phyloP scores from a whole-genome alignment of 306 rosid genomes.

The Cucurbita pepo region DNA sequence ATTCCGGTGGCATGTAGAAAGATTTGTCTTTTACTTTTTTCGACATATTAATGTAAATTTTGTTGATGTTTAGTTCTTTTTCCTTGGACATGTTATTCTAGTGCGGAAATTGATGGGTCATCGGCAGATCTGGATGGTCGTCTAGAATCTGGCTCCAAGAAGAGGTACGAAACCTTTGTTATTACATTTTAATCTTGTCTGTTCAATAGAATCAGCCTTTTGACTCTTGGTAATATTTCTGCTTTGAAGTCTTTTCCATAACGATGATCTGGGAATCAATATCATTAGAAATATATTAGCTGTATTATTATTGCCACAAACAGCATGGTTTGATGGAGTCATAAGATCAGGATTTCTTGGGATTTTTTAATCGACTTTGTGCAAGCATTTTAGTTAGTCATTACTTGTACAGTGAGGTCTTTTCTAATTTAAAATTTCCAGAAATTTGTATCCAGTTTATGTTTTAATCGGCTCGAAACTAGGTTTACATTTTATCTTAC shows the following conservation, averaged over 20 bases:
- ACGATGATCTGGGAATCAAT: neutral
- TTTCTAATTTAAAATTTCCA: neutral
- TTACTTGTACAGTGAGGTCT: neutral
- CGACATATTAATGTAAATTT: slow-evolving; percentile 6
- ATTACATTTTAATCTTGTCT: neutral
- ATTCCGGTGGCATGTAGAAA: neutral
- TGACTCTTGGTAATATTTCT: neutral
- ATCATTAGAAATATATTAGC: neutral
- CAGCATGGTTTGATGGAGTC: neutral
- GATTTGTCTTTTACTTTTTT: neutral
- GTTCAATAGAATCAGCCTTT: neutral
- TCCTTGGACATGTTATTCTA: slow-evolving; percentile 16
- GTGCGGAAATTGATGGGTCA: slow-evolving; percentile 61
- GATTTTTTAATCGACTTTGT: neutral
- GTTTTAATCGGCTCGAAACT: neutral
- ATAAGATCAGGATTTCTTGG: neutral
- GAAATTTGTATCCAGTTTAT: neutral
- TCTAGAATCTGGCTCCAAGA: slow-evolving; percentile 58
- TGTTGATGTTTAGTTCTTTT: slow-evolving; percentile 1
- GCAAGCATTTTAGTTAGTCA: neutral
- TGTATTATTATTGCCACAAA: neutral
- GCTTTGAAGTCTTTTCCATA: neutral
- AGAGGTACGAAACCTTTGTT: slow-evolving; percentile 33
- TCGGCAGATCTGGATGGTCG: slow-evolving; percentile 53
- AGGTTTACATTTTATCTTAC: neutral